These are phyloP conservation scores for Kalanchoe fedtschenkoi DNA, from an alignment of 164 flowering plant species.

Conservation along the genomic window DNA sequence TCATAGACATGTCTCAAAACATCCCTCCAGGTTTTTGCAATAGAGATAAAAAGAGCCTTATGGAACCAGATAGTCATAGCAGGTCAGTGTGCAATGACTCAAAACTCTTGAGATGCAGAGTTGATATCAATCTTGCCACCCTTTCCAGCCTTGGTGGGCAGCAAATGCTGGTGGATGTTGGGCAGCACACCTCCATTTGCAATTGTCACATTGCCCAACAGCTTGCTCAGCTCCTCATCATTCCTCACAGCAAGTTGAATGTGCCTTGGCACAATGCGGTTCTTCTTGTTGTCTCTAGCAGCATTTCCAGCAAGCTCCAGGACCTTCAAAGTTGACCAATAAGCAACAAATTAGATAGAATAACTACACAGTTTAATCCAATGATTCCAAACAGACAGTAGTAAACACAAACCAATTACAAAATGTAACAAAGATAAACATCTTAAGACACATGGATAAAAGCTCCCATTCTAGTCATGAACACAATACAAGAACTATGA, in stretches of 20 bases:
- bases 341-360: not conserved
- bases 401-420: not conserved
- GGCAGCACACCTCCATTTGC: slow-evolving; percentile 61
- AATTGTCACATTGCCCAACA: slow-evolving; percentile 51
- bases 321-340: slow-evolving; percentile 22
- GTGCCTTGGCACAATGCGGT: slow-evolving; percentile 57
- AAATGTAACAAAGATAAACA: too few species aligned
- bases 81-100: too few species aligned
- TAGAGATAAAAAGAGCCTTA: too few species aligned
- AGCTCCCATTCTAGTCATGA: too few species aligned
- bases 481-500: too few species aligned
- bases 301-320: slow-evolving; percentile 65
- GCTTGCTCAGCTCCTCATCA: slow-evolving; percentile 57
- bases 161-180: slow-evolving; percentile 42
- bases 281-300: slow-evolving; percentile 69
- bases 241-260: slow-evolving; percentile 67
- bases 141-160: slow-evolving; percentile 47
- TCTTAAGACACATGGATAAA: too few species aligned
- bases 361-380: not conserved
- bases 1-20: slow-evolving; percentile 2
- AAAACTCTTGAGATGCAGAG: slow-evolving; percentile 55
- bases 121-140: slow-evolving; percentile 48
- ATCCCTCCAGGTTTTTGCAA: not conserved
- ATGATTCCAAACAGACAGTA: not conserved
- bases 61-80: too few species aligned